Base-by-base conservation (phyloP, 164 flowering plant species). In the Paratinospora sagittata region DNA sequence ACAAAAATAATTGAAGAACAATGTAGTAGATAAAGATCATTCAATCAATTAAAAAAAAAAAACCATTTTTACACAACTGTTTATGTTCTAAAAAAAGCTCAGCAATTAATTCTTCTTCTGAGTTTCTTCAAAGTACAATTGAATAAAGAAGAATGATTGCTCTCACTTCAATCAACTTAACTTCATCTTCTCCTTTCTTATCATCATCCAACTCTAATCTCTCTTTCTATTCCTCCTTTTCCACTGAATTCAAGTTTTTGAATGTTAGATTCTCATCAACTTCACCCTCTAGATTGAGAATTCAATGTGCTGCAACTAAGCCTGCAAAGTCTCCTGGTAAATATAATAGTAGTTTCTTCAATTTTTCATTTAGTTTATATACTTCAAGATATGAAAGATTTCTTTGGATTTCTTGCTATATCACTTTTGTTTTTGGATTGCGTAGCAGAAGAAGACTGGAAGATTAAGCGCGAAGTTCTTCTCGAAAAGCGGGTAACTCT, bases 381-480 rank as follows among this genome's bases (percentile, higher is more conserved):
- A 7, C 8, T 12, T 19, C 21, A 52, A 26, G 0, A 58, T 8
- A 8, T 67, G 36, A 19, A 33, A 8, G 11, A 24, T 12, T 58
- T 65, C 52, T 47, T 43, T 78, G 58, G 43, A 36, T 41, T 30
- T 65, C 55, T 27, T 73, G 1, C 55, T 27, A 47, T 61, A 7
- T 72, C 34, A 27, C 0, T 43, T 4, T 33, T 27, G 9, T 58
- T 39, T 36, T 23, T 67, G 36, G 66, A 17, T 11, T 55, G 77
- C 69, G 73, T 73, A 92, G 98, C 96, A 80, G 98, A 95, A 81
- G 92, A 88, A 81, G 98, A 95, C 1, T 95, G 98, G 98, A 90
- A 85, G 80, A 79, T 52, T 27, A 95, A 92, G 78, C 79, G 98
- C 27, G 92, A 84, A 65, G 12, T 77, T 72, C 84, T 95, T 60